Conservation (phyloP, 208 protist genomes). For the Lotmaria passim region DNA sequence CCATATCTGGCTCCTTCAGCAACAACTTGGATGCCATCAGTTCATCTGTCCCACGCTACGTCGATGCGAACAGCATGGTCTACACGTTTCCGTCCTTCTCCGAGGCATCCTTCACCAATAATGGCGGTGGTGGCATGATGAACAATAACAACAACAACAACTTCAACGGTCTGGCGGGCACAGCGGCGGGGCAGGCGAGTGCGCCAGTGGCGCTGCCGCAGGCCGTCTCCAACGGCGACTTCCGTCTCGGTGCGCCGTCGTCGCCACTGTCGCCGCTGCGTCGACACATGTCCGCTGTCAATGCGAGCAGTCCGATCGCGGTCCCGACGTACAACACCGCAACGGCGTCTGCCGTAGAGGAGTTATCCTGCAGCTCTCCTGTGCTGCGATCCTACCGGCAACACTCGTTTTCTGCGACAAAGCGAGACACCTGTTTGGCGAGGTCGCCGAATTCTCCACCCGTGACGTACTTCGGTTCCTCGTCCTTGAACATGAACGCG, state of each 20-base stretch:
- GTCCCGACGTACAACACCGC: conserved; percentile 57
- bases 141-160: background rate
- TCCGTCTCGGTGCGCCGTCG: conserved; percentile 30
- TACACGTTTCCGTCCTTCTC: conserved; percentile 43
- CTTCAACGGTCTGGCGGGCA: background rate
- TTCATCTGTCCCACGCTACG: conserved; percentile 46
- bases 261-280: conserved; percentile 39
- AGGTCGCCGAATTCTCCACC: conserved; percentile 34
- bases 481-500: conserved; percentile 13
- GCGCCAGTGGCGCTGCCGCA: conserved; percentile 9
- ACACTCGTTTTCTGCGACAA: conserved; percentile 52
- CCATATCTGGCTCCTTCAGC: conserved; percentile 7
- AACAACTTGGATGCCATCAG: conserved; percentile 11
- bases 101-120: conserved; percentile 3
- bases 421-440: conserved; percentile 13
- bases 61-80: conserved; percentile 51
- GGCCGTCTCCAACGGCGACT: conserved; percentile 28
- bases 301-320: conserved; percentile 32
- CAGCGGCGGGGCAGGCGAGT: background rate
- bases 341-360: conserved; percentile 34
- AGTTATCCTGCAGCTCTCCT: conserved; percentile 47
- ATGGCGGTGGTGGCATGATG: background rate
- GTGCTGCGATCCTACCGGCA: conserved; percentile 74
- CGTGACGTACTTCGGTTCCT: conserved; percentile 15
- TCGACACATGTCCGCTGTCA: conserved; percentile 26